Percentiles rank a stretch among this genome's conserved stretches.
Evolutionary conservation across 495 filamentous ascomycete species (phyloP).

Genomic region (Aspergillus hancockii): DNA sequence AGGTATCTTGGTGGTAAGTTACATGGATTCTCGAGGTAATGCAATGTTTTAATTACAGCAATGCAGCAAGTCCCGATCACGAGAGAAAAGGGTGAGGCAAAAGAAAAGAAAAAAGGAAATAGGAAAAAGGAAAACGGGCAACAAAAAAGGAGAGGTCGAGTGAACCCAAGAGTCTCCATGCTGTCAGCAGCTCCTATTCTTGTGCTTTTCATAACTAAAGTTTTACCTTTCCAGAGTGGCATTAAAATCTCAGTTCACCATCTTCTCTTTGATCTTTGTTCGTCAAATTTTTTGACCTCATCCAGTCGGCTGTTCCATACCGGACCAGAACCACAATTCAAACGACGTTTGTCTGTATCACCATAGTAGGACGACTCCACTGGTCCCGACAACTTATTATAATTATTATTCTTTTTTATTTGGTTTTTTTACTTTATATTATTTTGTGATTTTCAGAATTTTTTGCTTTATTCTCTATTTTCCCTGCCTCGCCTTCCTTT

Average conservation of each 20-base stretch:
- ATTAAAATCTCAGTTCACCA: slow-evolving; percentile 9
- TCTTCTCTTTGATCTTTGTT: slow-evolving; percentile 1
- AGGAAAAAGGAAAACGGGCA: not conserved
- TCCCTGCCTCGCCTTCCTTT: slow-evolving; percentile 4
- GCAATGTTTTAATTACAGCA: not conserved
- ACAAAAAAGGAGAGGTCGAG: not conserved
- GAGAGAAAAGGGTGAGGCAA: slow-evolving; percentile 1
- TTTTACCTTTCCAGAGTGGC: slow-evolving; percentile 20
- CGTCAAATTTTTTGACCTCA: not conserved
- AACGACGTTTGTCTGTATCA: slow-evolving; percentile 5
- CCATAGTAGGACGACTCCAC: slow-evolving; percentile 3
- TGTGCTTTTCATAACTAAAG: not conserved
- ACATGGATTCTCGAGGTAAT: not conserved
- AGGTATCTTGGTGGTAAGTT: not conserved
- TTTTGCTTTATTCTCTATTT: not conserved
- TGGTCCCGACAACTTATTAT: not conserved
- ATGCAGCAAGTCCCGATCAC: not conserved
- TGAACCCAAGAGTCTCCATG: not conserved
- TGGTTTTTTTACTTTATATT: not conserved
- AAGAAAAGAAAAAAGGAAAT: not conserved
- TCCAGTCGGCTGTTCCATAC: not conserved
- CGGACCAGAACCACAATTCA: not conserved
- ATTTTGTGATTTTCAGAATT: not conserved
- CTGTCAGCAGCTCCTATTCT: not conserved
- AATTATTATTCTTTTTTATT: not conserved